Evolutionary conservation across 371 early-diverging fungal genomes (phyloP).

Genomic region (Apophysomyces ossiformis): DNA sequence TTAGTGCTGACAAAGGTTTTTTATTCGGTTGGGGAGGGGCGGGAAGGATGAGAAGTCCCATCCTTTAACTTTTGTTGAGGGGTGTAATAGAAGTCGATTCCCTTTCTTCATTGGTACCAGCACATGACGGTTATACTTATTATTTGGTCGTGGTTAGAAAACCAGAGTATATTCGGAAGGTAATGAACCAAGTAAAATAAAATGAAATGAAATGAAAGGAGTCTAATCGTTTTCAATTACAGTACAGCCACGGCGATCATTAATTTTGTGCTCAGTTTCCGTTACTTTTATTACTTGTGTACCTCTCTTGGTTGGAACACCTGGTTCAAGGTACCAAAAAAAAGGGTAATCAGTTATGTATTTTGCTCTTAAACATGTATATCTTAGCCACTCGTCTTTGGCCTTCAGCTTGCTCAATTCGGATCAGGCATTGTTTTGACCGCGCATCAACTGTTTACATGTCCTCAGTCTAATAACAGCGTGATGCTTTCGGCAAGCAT

Average conservation of each 20-base stretch:
- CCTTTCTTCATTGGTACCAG: constrained; percentile 35
- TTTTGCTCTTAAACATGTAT: background rate
- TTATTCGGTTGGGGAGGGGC: background rate
- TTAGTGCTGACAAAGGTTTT: constrained; percentile 28
- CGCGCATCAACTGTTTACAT: constrained; percentile 23
- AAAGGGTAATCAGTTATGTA: background rate
- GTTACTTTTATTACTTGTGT: constrained; percentile 26
- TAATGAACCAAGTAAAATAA: constrained; percentile 6
- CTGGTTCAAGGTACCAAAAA: constrained; percentile 17
- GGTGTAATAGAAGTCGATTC: constrained; percentile 22
- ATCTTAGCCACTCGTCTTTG: constrained; percentile 5
- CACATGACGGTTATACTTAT: constrained; percentile 26
- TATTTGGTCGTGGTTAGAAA: constrained; percentile 32
- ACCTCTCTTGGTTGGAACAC: background rate
- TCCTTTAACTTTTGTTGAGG: background rate
- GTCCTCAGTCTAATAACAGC: constrained; percentile 28
- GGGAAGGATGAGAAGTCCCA: no score
- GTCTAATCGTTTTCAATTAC: background rate
- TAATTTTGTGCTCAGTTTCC: constrained; percentile 25
- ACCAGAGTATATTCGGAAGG: constrained; percentile 33
- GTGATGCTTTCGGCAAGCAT: constrained; percentile 28
- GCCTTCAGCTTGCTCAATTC: constrained; percentile 22
- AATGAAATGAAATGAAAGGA: background rate
- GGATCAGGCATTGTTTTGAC: constrained; percentile 22
- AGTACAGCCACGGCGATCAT: constrained; percentile 26